Evolutionary conservation across 148 eudicot genomes (phyloP), one percentile per base, ranked within the genome.

Genomic region (Agrostemma githago): DNA sequence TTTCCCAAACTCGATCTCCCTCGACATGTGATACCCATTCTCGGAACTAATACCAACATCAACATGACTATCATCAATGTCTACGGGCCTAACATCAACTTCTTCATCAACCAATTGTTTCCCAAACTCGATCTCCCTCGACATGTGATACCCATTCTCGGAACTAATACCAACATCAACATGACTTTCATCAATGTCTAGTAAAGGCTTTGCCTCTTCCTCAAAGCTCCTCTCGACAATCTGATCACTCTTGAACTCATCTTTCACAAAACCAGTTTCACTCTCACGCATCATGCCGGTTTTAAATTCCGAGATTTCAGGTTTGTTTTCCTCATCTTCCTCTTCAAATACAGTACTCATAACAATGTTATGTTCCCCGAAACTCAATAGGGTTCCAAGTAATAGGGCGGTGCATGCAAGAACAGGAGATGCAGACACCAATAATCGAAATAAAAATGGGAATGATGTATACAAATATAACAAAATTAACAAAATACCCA

Each of bases 361-460:
- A 42, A 85, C 66, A 57, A 85, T 48, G 43, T 76, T 83, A 10
- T 88, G 83, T 34, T 90, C 80, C 34, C 96, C 96, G 77, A 82
- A 86, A 85, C 90, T 90, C 84, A 90, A 84, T 62, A 90, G 84
- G 62, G 86, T 83, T 48, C 96, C 96, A 77, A 90, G 90, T 77
- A 90, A 80, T 64, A 86, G 83, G 78, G 88, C 89, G 82, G 96
- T 88, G 56, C 90, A 88, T 48, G 88, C 81, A 81, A 90, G 88
- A 56, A 90, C 87, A 82, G 96, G 96, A 8, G 90, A 88, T 2
- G 83, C 82, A 81, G 89, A 85, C 34, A 88, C 84, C 77, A 90
- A 81, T 8, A 88, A 26, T 3, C 84, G 85, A 77, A 90, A 90
- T 80, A 90, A 16, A 63, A 81, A 81, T 62, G 96, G 96, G 60